Conservation (phyloP, 768 basidiomycete species). For the Harrya chromipes region DNA sequence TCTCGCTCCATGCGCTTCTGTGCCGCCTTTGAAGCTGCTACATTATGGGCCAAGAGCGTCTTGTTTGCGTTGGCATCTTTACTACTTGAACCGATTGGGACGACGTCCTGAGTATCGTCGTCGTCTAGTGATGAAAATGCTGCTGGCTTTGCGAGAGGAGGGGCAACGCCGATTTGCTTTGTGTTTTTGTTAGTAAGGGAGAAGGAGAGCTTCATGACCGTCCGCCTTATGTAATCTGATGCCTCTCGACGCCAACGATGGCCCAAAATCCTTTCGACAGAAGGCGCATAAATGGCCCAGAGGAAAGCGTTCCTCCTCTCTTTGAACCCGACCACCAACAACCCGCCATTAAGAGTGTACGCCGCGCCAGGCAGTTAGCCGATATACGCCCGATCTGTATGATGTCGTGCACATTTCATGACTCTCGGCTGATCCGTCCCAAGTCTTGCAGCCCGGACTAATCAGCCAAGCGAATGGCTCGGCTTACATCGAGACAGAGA, state of each 20-base stretch:
- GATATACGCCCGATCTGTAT: slow-evolving; percentile 88
- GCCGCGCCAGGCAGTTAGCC: slow-evolving; percentile 49
- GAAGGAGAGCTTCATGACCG: slow-evolving; percentile 85
- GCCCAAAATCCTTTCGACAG: slow-evolving; percentile 71
- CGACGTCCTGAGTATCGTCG: slow-evolving; percentile 52
- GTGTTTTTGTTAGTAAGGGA: slow-evolving; percentile 56
- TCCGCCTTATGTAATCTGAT: slow-evolving; percentile 20
- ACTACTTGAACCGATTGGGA: slow-evolving; percentile 42
- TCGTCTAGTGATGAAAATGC: slow-evolving; percentile 65
- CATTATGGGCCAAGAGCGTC: slow-evolving; percentile 55
- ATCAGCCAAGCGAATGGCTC: slow-evolving; percentile 95
- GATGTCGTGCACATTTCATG: slow-evolving; percentile 19
- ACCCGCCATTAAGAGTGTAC: slow-evolving; percentile 24
- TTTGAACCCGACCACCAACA: slow-evolving; percentile 43
- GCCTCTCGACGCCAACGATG: slow-evolving; percentile 28
- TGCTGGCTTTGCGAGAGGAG: slow-evolving; percentile 55
- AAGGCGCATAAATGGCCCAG: slow-evolving; percentile 88
- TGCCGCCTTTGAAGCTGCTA: slow-evolving; percentile 57
- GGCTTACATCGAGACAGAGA: slow-evolving; percentile 91
- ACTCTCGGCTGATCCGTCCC: slow-evolving; percentile 6
- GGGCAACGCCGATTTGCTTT: slow-evolving; percentile 53
- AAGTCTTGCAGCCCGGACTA: slow-evolving; percentile 87
- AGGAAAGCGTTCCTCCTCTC: slow-evolving; percentile 67
- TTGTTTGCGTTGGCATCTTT: slow-evolving; percentile 47
- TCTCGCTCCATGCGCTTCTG: slow-evolving; percentile 78